phyloP scores from a whole-genome alignment of 305 asterid genomes.

The Fraxinus greggii region DNA sequence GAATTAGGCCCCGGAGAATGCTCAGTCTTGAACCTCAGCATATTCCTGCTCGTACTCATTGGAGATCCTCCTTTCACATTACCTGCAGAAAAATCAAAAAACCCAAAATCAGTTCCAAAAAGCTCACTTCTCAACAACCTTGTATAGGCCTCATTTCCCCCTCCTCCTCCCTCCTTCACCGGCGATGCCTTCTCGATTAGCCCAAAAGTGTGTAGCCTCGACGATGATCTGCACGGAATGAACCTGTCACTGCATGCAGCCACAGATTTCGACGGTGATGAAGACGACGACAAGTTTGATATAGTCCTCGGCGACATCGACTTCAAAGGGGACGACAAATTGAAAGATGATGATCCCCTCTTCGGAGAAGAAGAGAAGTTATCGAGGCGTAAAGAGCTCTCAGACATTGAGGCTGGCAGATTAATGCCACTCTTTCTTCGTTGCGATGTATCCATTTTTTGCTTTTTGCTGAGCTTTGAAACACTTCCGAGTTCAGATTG shows the following conservation, averaged over 20 bases:
- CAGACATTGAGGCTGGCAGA: constrained; percentile 80
- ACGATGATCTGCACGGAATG: constrained; percentile 95
- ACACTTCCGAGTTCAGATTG: neutral
- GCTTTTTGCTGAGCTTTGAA: neutral
- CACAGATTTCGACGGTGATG: constrained; percentile 63
- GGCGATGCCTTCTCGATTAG: constrained; percentile 81
- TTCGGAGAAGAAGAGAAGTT: constrained; percentile 37
- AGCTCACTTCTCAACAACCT: constrained; percentile 83
- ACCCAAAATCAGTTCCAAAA: constrained; percentile 88
- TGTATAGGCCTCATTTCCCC: constrained; percentile 67
- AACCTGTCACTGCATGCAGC: constrained; percentile 85
- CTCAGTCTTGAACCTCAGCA: constrained; percentile 94
- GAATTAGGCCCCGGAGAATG: constrained; percentile 68
- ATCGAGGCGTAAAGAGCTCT: constrained; percentile 62
- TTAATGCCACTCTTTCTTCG: constrained; percentile 83
- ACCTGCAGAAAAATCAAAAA: constrained; percentile 81
- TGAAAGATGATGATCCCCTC: neutral
- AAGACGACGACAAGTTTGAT: constrained; percentile 70
- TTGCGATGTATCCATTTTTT: constrained; percentile 59
- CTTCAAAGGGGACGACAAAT: constrained; percentile 69
- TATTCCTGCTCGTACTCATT: constrained; percentile 78
- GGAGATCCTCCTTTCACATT: constrained; percentile 54
- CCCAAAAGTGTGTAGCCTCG: constrained; percentile 91
- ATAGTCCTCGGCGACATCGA: constrained; percentile 95
- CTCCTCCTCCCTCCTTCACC: constrained; percentile 75